phyloP scores from a whole-genome alignment of 106 monocot genomes.

The Dioscorea dumetorum region DNA sequence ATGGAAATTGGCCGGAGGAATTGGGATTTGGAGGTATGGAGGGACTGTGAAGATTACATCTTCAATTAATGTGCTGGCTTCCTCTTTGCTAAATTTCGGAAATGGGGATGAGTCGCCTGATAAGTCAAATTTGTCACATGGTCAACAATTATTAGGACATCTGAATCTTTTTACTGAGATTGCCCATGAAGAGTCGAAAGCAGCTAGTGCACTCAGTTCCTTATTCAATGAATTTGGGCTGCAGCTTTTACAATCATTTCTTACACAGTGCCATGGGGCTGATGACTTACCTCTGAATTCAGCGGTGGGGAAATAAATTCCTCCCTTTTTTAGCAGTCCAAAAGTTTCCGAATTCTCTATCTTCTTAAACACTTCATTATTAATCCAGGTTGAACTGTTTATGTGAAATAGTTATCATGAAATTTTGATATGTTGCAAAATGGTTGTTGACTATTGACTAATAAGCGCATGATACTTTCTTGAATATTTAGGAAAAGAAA shows the following conservation, averaged over 20 bases:
- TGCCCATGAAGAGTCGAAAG: conserved; percentile 16
- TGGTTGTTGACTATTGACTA: too few species aligned
- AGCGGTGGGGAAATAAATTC: conserved; percentile 25
- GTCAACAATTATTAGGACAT: conserved; percentile 11
- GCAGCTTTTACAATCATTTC: conserved; percentile 19
- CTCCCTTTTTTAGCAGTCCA: background rate
- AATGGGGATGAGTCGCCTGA: conserved; percentile 1
- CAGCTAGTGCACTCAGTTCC: background rate
- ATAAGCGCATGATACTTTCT: too few species aligned
- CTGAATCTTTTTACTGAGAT: conserved; percentile 10
- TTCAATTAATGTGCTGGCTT: conserved; percentile 9
- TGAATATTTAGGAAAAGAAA: too few species aligned
- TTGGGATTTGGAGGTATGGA: conserved; percentile 39
- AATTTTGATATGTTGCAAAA: too few species aligned
- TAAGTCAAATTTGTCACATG: background rate
- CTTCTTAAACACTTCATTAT: background rate
- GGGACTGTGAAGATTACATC: conserved; percentile 34
- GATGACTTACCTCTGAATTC: conserved; percentile 8
- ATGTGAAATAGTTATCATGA: too few species aligned
- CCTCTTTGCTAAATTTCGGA: conserved; percentile 7
- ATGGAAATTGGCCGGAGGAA: conserved; percentile 36
- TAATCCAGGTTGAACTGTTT: too few species aligned
- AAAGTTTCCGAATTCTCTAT: background rate
- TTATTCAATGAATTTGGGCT: conserved; percentile 24
- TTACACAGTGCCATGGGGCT: conserved; percentile 7